phyloP scores from a whole-genome alignment of 345 rosid genomes.

The Eucalyptus guilfoylei region DNA sequence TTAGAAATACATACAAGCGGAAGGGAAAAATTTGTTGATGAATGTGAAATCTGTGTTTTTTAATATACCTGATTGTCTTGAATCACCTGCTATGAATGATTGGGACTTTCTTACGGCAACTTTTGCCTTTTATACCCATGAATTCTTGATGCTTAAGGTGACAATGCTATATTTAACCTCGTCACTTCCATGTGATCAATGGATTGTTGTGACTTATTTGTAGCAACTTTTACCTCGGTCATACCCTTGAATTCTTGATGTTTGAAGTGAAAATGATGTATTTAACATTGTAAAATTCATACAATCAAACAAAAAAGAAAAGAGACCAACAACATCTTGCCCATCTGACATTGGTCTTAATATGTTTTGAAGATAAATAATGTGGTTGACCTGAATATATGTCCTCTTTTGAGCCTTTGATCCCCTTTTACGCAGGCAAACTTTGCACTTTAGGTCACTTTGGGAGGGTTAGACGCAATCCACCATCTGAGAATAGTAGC shows the following conservation, averaged over 20 bases:
- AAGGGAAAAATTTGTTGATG: constrained; percentile 14
- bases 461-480: constrained; percentile 36
- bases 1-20: constrained; percentile 57
- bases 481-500: constrained; percentile 31
- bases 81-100: not conserved
- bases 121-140: not conserved
- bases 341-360: not conserved
- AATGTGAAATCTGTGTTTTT: not conserved
- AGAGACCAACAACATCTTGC: not conserved
- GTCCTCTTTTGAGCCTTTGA: not conserved
- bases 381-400: not conserved
- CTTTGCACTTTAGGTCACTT: constrained; percentile 17
- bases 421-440: constrained; percentile 14
- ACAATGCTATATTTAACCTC: not conserved
- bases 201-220: not conserved
- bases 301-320: not conserved
- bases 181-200: not conserved
- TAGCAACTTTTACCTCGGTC: not conserved
- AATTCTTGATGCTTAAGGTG: not conserved
- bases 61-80: not conserved
- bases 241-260: not conserved
- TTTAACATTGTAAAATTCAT: not conserved
- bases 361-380: not conserved
- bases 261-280: not conserved
- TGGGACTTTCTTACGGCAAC: not conserved